Percentiles rank a stretch among this genome's conserved stretches.
Conservation (phyloP, 2,329 filamentous ascomycete species). For the Myriosclerotinia scirpicola region DNA sequence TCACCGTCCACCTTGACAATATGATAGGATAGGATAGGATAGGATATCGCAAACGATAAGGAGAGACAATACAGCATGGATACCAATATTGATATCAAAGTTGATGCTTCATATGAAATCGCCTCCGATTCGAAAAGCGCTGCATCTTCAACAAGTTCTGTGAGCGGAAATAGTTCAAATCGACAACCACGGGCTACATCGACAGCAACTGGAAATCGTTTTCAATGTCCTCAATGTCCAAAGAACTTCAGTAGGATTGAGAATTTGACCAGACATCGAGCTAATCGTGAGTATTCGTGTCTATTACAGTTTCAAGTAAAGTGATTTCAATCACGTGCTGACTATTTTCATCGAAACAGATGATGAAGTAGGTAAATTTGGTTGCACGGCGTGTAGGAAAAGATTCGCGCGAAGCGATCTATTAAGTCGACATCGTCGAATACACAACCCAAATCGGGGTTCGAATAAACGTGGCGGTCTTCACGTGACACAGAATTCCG, state of each 20-base stretch:
- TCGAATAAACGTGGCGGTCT: conserved; percentile 23
- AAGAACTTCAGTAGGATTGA: conserved; percentile 40
- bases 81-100: too few relatives aligned
- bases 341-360: conserved; percentile 26
- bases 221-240: conserved; percentile 37
- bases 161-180: not conserved
- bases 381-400: conserved; percentile 36
- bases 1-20: conserved; percentile 12
- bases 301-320: not conserved
- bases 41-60: too few relatives aligned
- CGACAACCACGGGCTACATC: not conserved
- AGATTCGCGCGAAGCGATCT: conserved; percentile 39
- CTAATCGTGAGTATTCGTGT: conserved; percentile 37
- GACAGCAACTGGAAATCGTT: conserved; percentile 26
- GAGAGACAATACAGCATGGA: too few relatives aligned
- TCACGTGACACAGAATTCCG: conserved; percentile 26
- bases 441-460: conserved; percentile 28
- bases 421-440: conserved; percentile 37
- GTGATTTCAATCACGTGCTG: conserved; percentile 14
- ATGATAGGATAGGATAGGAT: not conserved
- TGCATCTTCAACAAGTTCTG: not conserved
- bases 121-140: too few relatives aligned
- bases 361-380: conserved; percentile 38
- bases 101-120: too few relatives aligned
- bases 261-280: conserved; percentile 39